phyloP scores from a whole-genome alignment of 768 basidiomycete species.

The Russula ochroleuca region DNA sequence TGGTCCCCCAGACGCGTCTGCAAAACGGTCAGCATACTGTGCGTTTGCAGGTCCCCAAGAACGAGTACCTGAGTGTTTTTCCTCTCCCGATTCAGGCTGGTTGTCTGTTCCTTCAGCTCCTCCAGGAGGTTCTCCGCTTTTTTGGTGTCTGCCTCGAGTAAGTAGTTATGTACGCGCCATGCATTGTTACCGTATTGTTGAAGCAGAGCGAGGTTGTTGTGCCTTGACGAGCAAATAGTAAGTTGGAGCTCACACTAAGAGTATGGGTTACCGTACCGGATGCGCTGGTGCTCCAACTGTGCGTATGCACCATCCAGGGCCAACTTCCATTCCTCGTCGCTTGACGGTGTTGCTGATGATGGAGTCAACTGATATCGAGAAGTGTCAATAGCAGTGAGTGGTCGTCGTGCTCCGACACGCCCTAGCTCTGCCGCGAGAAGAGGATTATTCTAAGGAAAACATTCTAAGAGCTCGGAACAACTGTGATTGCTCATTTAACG shows the following conservation, averaged over 20 bases:
- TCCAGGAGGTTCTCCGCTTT: slow-evolving; percentile 70
- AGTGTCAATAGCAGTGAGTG: slow-evolving; percentile 64
- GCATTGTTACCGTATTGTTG: slow-evolving; percentile 88
- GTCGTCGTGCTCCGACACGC: slow-evolving; percentile 65
- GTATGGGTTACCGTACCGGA: slow-evolving; percentile 49
- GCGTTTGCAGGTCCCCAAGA: not conserved
- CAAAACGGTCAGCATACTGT: not conserved
- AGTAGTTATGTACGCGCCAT: slow-evolving; percentile 88
- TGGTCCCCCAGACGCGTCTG: slow-evolving; percentile 78
- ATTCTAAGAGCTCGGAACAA: slow-evolving; percentile 3
- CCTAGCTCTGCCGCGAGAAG: slow-evolving; percentile 68
- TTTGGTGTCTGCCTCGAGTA: slow-evolving; percentile 72
- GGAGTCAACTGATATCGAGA: slow-evolving; percentile 70
- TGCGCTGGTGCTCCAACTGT: slow-evolving; percentile 80
- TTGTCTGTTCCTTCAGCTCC: slow-evolving; percentile 69
- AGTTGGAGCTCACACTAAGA: not conserved
- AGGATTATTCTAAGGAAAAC: slow-evolving; percentile 53
- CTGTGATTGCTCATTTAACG: slow-evolving; percentile 5
- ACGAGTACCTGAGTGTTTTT: slow-evolving; percentile 74
- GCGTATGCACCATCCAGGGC: slow-evolving; percentile 74
- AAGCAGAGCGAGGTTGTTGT: slow-evolving; percentile 76
- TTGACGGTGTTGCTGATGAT: slow-evolving; percentile 56
- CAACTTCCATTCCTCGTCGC: slow-evolving; percentile 71
- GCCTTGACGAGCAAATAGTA: slow-evolving; percentile 42
- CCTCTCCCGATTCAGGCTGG: slow-evolving; percentile 82